phyloP scores from a whole-genome alignment of 768 basidiomycete species.

The Serendipita sp. region DNA sequence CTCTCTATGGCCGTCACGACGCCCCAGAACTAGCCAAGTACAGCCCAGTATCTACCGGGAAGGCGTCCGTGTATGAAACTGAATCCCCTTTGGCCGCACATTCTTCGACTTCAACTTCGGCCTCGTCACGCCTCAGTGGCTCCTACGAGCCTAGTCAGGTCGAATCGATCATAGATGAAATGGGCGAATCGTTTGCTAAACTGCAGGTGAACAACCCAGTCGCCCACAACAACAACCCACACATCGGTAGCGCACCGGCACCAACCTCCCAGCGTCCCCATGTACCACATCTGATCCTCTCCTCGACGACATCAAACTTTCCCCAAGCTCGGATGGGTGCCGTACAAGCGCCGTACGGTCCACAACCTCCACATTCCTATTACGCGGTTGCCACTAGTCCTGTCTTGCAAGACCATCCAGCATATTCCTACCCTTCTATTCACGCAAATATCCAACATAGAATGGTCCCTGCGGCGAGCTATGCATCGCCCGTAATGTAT shows the following conservation, averaged over 20 bases:
- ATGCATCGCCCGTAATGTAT: background rate
- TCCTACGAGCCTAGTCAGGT: background rate
- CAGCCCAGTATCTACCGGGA: background rate
- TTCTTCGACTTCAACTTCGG: background rate
- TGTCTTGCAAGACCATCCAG: background rate
- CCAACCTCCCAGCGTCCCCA: background rate
- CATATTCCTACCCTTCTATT: background rate
- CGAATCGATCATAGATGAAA: background rate
- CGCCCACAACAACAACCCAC: background rate
- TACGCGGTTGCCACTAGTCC: background rate
- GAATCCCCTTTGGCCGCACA: background rate
- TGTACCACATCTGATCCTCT: background rate
- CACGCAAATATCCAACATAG: background rate
- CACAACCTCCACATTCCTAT: background rate
- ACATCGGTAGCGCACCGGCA: background rate
- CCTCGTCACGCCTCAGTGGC: background rate
- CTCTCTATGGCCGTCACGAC: background rate
- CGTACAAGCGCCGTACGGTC: background rate
- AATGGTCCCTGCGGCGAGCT: background rate
- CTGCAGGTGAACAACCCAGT: background rate
- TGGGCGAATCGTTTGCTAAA: background rate
- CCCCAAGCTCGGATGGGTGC: background rate
- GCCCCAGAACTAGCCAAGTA: background rate
- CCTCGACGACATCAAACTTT: background rate
- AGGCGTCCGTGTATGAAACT: background rate